Evolutionary conservation across 108 stramenopile species (phyloP), one percentile per base, ranked within the genome.

Genomic region (Fragilaria crotonensis): DNA sequence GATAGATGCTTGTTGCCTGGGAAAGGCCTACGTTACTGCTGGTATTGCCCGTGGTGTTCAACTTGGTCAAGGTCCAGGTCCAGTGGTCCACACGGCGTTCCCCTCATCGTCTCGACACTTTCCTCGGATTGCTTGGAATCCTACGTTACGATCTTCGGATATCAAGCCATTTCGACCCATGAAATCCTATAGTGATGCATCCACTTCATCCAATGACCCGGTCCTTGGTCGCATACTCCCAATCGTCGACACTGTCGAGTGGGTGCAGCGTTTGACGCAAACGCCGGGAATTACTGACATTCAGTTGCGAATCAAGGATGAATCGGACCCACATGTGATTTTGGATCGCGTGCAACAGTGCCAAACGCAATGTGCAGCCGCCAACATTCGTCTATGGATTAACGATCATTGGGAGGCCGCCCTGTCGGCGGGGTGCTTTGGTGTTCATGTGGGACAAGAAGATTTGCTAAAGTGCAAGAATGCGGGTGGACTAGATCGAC

Each of bases 361-460:
- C 26, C 80, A 84, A 63, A 47, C 58, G 11, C 32, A 77, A 19
- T 93, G 95, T 68, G 45, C 67, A 47, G 57, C 67, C 2, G 66
- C 52, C 25, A 75, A 73, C 4, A 81, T 84, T 23, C 77, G 91
- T 23, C 71, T 96, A 25, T 96, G 95, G 95, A 84, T 96, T 28
- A 96, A 96, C 67, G 95, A 96, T 52, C 65, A 78, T 64, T 94
- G 93, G 90, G 66, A 77, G 22, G 82, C 71, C 36, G 95, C 95
- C 18, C 48, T 93, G 0, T 60, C 81, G 57, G 72, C 85, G 19
- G 72, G 70, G 41, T 85, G 87, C 30, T 96, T 89, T 59, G 95
- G 95, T 19, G 85, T 92, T 51, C 95, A 96, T 60, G 62, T 96
- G 2, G 95, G 95, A 11, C 95, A 96, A 62, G 95, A 96, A 71